Conservation (phyloP, 495 filamentous ascomycete species). For the Venustampulla echinocandica region DNA sequence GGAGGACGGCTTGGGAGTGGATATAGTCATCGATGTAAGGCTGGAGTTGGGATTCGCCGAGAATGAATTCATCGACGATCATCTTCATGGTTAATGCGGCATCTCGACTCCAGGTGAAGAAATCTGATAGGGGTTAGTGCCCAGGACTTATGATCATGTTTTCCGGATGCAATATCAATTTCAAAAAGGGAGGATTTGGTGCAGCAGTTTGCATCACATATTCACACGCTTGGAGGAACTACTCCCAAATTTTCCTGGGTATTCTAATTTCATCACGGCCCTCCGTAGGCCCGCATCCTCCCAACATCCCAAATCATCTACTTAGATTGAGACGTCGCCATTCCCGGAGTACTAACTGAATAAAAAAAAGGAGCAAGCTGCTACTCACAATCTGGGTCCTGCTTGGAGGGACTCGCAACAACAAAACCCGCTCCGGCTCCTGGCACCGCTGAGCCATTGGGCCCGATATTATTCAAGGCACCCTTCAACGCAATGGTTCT, state of each 20-base stretch:
- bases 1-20: constrained; percentile 41
- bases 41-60: constrained; percentile 32
- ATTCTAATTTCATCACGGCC: too few relatives aligned
- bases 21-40: constrained; percentile 45
- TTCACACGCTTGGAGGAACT: not conserved
- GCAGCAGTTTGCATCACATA: not conserved
- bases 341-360: too few relatives aligned
- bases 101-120: constrained; percentile 55
- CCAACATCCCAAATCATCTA: too few relatives aligned
- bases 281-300: too few relatives aligned
- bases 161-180: too few relatives aligned
- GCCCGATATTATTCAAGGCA: constrained; percentile 50
- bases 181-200: too few relatives aligned
- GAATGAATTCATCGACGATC: constrained; percentile 43
- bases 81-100: constrained; percentile 47
- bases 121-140: constrained; percentile 31
- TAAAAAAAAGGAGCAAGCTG: too few relatives aligned
- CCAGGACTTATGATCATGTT: too few relatives aligned
- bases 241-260: constrained; percentile 5
- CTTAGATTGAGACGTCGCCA: too few relatives aligned
- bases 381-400: constrained; percentile 47
- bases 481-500: constrained; percentile 38
- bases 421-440: constrained; percentile 43
- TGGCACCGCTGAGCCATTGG: constrained; percentile 34
- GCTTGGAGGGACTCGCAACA: constrained; percentile 47